Evolutionary conservation across 78 protist genomes (phyloP), one percentile per base, ranked within the genome.

Genomic region (Ministeria vibrans): DNA sequence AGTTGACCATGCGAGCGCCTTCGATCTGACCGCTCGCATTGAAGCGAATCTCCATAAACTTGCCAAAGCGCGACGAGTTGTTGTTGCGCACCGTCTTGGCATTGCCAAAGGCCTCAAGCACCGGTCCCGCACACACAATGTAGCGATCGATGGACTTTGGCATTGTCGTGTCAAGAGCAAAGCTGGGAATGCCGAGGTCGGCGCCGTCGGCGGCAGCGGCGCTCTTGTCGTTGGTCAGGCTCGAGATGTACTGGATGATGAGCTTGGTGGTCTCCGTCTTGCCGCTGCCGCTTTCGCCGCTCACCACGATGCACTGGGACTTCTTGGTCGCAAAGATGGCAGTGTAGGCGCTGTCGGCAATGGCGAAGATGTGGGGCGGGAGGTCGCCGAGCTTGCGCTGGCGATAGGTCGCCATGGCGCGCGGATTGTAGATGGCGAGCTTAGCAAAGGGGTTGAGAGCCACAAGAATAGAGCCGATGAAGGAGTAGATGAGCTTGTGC

Each of bases 381-480:
- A 78, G 72, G 77, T 86, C 89, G 78, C 62, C 87, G 38, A 64
- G 62, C 36, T 79, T 62, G 62, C 84, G 55, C 6, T 86, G 87
- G 62, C 39, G 49, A 71, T 85, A 85, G 18, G 41, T 22, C 18
- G 79, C 72, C 32, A 85, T 66, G 41, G 59, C 59, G 55, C 81
- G 68, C 27, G 62, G 79, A 15, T 55, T 73, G 73, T 81, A 83
- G 51, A 81, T 80, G 49, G 45, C 34, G 30, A 90, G 75, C 30
- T 63, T 25, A 34, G 71, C 80, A 87, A 85, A 94, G 36, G 97
- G 97, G 86, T 94, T 94, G 28, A 91, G 81, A 6, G 91, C 59
- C 20, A 94, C 75, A 18, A 92, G 86, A 36, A 92, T 94, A 66
- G 87, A 76, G n/a, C 97, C 95, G 70, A 93, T 86, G 88, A 82